Base-by-base conservation (phyloP, 176 grass and related monocot genomes). In the Triticum dicoccoides region DNA sequence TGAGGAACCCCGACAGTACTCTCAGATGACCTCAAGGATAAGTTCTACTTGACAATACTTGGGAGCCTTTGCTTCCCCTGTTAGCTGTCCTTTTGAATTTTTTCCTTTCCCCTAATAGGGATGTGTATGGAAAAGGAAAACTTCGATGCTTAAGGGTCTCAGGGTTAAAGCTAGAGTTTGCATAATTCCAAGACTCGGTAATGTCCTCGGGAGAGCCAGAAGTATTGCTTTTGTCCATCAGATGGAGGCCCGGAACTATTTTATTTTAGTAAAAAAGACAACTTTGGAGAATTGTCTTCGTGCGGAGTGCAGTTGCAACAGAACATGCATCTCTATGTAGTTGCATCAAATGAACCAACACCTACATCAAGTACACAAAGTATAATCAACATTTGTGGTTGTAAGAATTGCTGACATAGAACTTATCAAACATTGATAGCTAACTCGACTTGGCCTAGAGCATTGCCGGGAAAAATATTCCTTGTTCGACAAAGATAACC, bases 1-100 rank as follows among this genome's bases (percentile, higher is more conserved):
- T 37, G 59, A 86, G 87, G 87, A 85, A 79, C 65, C 65, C 90
- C 88, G 39, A 44, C 80, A 72, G 52, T 85, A 86, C 85, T 73
- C 65, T 42, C 73, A 71, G 88, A 92, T 83, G 92, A 89, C 13
- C 83, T 89, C 49, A 90, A 63, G 83, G 38, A 91, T 82, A 77
- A 82, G 56, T 72, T 72, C 56, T 69, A 63, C 63, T 32, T 86
- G 63, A 44, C 14, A n/a, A 68, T 71, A 69, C 64, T 72, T 69
- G 64, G 30, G 78, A 78, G 65, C 21, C 72, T 58, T 87, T 90
- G 77, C 49, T 87, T 41, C 80, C 56, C 76, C 73, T 87, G 42
- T 83, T 79, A 58, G 67, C 73, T 67, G 13, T 18, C 66, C 74
- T 87, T 79, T 87, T 83, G 42, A 83, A 83, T 11, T 80, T 83